Evolutionary conservation across 23 red algal genomes (phyloP).

Genomic region (Gracilariopsis chorda): DNA sequence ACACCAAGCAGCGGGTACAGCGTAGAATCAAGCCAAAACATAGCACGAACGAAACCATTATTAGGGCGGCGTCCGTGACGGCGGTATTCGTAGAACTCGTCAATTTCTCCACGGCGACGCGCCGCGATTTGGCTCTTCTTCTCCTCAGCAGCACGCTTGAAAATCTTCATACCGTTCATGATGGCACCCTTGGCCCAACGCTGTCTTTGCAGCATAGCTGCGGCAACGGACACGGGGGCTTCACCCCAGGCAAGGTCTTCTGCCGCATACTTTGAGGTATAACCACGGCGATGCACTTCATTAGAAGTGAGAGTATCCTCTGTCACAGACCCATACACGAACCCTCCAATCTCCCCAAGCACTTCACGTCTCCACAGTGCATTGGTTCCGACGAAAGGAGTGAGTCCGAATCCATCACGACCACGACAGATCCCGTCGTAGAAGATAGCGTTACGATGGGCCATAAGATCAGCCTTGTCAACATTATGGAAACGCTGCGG

Average conservation of each 20-base stretch:
- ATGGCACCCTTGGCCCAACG: conserved; percentile 79
- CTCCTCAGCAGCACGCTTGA: conserved; percentile 12
- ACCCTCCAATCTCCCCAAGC: conserved; percentile 63
- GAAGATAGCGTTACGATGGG: conserved; percentile 76
- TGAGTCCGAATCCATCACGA: conserved; percentile 72
- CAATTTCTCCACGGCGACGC: conserved; percentile 61
- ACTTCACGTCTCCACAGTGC: conserved; percentile 74
- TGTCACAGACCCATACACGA: conserved; percentile 81
- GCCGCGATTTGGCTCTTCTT: conserved; percentile 14
- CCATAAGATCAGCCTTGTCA: conserved; percentile 45
- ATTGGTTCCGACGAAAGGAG: conserved; percentile 72
- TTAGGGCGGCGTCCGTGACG: conserved; percentile 56
- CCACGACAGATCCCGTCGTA: conserved; percentile 74
- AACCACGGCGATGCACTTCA: conserved; percentile 68
- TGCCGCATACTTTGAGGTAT: conserved; percentile 71
- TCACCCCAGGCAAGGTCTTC: conserved; percentile 75
- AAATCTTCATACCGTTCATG: conserved; percentile 77
- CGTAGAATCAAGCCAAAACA: conserved; percentile 71
- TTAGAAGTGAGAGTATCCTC: conserved; percentile 78
- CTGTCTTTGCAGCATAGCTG: conserved; percentile 75
- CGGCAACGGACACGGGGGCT: conserved; percentile 72
- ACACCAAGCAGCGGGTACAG: conserved; percentile 71
- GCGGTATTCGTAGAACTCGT: conserved; percentile 76
- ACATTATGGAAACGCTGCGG: conserved; percentile 77
- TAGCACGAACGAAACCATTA: conserved; percentile 57